These are phyloP conservation scores for Neohortaea acidophila DNA, from an alignment of 495 filamentous ascomycete species.

Conservation along the genomic window DNA sequence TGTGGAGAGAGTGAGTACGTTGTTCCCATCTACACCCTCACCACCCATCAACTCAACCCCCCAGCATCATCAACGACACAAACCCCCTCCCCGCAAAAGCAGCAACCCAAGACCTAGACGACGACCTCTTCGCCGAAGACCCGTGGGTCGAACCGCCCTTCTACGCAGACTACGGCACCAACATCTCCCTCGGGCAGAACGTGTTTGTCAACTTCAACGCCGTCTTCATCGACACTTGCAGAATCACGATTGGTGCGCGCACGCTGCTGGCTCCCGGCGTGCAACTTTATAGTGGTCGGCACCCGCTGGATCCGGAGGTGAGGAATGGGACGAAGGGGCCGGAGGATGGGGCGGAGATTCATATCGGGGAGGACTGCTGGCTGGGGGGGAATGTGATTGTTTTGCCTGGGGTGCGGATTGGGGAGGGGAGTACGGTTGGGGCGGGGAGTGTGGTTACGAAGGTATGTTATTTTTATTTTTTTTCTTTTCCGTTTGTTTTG, in stretches of 20 bases:
- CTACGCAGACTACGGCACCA: slow-evolving; percentile 60
- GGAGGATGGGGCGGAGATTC: slow-evolving; percentile 59
- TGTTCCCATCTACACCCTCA: neutral
- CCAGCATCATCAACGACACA: slow-evolving; percentile 43
- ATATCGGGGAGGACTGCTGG: slow-evolving; percentile 81
- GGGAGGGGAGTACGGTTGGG: slow-evolving; percentile 58
- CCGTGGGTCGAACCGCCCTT: slow-evolving; percentile 62
- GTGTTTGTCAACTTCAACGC: slow-evolving; percentile 69
- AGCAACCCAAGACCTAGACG: slow-evolving; percentile 41
- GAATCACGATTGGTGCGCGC: slow-evolving; percentile 61
- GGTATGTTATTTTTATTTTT: slow-evolving; percentile 34
- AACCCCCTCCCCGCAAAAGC: slow-evolving; percentile 45
- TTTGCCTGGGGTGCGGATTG: slow-evolving; percentile 65
- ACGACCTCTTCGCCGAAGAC: slow-evolving; percentile 40
- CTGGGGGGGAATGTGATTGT: slow-evolving; percentile 65
- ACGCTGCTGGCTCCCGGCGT: slow-evolving; percentile 71
- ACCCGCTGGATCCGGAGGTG: slow-evolving; percentile 58
- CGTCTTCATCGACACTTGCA: slow-evolving; percentile 62
- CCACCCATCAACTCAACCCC: slow-evolving; percentile 1
- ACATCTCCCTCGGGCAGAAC: slow-evolving; percentile 48
- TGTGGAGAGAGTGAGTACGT: slow-evolving; percentile 57
- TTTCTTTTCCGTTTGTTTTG: neutral
- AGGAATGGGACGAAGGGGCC: slow-evolving; percentile 62
- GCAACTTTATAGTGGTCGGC: slow-evolving; percentile 53
- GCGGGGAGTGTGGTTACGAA: slow-evolving; percentile 87